A percentile compares a stretch with the other conserved stretches of the same genome.
phyloP scores from a whole-genome alignment of 2,329 filamentous ascomycete genomes.

The Beauveria caledonica region DNA sequence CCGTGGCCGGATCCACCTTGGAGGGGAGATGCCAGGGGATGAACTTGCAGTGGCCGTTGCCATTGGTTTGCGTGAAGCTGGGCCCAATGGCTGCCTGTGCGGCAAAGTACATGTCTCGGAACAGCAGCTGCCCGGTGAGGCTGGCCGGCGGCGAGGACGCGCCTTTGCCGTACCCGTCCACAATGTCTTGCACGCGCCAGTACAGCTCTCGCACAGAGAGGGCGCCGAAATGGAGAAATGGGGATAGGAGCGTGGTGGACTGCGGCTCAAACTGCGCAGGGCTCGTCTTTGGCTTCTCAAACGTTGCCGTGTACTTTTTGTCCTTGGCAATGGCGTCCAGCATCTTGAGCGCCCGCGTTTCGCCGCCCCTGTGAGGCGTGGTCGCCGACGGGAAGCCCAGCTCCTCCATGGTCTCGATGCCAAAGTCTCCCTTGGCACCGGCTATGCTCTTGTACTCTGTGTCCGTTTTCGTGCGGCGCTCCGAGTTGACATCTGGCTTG shows the following conservation, averaged over 20 bases:
- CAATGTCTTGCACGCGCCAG: constrained; percentile 58
- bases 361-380: constrained; percentile 62
- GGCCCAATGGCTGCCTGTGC: constrained; percentile 62
- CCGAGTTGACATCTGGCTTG: constrained; percentile 52
- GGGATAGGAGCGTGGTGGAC: constrained; percentile 64
- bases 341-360: constrained; percentile 51
- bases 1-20: constrained; percentile 37
- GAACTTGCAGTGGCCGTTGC: constrained; percentile 62
- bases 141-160: constrained; percentile 59
- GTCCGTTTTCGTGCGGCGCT: constrained; percentile 44
- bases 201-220: constrained; percentile 65
- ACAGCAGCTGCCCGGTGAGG: constrained; percentile 63
- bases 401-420: constrained; percentile 62
- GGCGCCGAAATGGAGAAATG: constrained; percentile 66
- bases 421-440: constrained; percentile 61
- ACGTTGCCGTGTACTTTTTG: constrained; percentile 61
- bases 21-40: constrained; percentile 71
- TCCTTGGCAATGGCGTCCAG: constrained; percentile 53
- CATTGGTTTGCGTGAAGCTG: constrained; percentile 54
- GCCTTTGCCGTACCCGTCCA: constrained; percentile 46
- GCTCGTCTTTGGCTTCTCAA: constrained; percentile 68
- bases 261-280: constrained; percentile 66
- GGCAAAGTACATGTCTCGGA: constrained; percentile 78
- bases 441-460: constrained; percentile 52
- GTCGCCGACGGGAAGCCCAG: constrained; percentile 59